Evolutionary conservation across 805 yeast genomes (phyloP).

Genomic region (Gaillardinia entomophila): DNA sequence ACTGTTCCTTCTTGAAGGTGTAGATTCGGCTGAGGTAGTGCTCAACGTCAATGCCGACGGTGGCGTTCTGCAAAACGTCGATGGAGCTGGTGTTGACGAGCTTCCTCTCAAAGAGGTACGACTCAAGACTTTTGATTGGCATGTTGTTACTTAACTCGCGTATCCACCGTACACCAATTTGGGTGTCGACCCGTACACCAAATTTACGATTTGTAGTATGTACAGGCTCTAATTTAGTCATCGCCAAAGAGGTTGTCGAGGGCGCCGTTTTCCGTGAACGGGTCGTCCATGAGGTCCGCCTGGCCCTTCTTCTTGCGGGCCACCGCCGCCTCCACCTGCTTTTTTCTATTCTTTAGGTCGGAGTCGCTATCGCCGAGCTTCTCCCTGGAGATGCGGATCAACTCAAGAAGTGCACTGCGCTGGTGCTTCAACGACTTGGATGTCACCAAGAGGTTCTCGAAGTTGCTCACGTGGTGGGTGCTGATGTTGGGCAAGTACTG

Average conservation of each 20-base stretch:
- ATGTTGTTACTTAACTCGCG: constrained; percentile 15
- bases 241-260: constrained; percentile 54
- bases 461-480: constrained; percentile 51
- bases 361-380: constrained; percentile 28
- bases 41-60: constrained; percentile 78
- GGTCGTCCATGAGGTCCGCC: constrained; percentile 61
- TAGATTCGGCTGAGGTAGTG: constrained; percentile 66
- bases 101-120: constrained; percentile 62
- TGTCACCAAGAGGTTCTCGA: constrained; percentile 58
- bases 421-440: constrained; percentile 75
- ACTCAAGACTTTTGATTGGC: constrained; percentile 56
- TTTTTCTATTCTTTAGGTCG: constrained; percentile 44
- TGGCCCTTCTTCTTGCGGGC: constrained; percentile 37
- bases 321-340: constrained; percentile 46
- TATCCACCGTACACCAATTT: no score
- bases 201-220: neutral
- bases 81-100: constrained; percentile 57
- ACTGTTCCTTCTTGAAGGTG: constrained; percentile 60
- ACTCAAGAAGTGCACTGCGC: constrained; percentile 70
- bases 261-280: constrained; percentile 66
- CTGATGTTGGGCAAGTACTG: constrained; percentile 49
- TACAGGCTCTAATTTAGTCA: constrained; percentile 13
- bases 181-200: no score
- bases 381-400: constrained; percentile 59
- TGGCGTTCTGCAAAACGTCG: constrained; percentile 58